Percentiles rank a stretch among this genome's conserved stretches.
These are phyloP conservation scores for Colletotrichum kahawae DNA, from an alignment of 2,329 filamentous ascomycete species.

Conservation along the genomic window DNA sequence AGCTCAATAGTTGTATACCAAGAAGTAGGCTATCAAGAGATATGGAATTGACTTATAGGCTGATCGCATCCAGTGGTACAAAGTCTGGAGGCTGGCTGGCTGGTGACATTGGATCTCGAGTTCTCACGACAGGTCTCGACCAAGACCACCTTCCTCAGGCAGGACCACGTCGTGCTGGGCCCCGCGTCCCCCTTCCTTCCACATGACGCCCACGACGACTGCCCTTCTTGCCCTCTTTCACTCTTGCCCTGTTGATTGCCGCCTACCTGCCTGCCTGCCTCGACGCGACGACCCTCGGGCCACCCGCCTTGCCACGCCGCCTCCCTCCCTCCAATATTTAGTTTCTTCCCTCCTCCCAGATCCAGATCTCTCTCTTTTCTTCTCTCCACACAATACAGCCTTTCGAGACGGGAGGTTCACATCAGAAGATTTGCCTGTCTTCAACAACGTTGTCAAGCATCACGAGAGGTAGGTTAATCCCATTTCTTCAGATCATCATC, in stretches of 20 bases:
- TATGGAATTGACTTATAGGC: neutral
- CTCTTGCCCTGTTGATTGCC: neutral
- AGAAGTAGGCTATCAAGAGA: neutral
- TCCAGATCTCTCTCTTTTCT: neutral
- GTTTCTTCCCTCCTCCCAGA: neutral
- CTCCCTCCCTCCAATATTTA: neutral
- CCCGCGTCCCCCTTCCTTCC: neutral
- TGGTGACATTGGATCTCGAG: neutral
- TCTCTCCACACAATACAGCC: neutral
- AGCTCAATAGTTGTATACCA: neutral
- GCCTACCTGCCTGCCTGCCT: neutral
- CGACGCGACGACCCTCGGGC: neutral
- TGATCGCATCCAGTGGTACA: neutral
- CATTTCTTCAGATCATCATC: neutral
- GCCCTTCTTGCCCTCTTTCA: neutral
- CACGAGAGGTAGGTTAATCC: neutral
- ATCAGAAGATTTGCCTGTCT: neutral
- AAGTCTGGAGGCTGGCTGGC: neutral
- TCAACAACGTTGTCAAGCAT: neutral
- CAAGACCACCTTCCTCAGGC: neutral
- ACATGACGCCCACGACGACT: neutral
- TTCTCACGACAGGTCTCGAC: neutral
- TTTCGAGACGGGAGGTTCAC: neutral
- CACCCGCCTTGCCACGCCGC: neutral
- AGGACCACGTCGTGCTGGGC: neutral